Percentiles rank a stretch among this genome's conserved stretches.
phyloP scores from a whole-genome alignment of 2,329 filamentous ascomycete species.

The Elsinoe ampelina region DNA sequence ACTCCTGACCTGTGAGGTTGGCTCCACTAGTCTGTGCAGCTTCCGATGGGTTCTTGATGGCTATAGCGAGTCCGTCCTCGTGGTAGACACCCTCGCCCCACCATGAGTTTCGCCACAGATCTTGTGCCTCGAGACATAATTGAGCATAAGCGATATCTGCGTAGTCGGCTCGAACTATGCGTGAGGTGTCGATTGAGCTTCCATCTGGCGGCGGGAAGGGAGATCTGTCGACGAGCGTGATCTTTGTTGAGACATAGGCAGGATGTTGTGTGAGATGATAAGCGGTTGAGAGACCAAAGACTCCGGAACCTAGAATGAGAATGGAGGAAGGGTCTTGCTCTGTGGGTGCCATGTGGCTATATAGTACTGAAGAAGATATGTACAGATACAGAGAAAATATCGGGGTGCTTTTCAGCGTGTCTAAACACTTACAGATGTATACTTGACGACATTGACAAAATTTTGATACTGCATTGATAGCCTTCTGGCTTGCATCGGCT shows the following conservation, averaged over 20 bases:
- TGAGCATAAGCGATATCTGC: slow-evolving; percentile 65
- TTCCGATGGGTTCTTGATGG: slow-evolving; percentile 38
- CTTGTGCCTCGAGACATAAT: slow-evolving; percentile 62
- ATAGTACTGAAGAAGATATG: not conserved
- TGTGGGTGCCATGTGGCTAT: not conserved
- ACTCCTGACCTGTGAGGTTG: slow-evolving; percentile 34
- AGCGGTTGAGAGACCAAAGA: slow-evolving; percentile 56
- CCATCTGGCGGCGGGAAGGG: slow-evolving; percentile 50
- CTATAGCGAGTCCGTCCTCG: slow-evolving; percentile 59
- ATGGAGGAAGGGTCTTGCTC: slow-evolving; percentile 32
- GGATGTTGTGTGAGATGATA: slow-evolving; percentile 58
- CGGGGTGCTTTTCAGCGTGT: not conserved
- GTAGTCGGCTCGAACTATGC: slow-evolving; percentile 67
- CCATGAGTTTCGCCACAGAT: slow-evolving; percentile 56
- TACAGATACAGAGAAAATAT: not conserved
- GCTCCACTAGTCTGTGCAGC: slow-evolving; percentile 32
- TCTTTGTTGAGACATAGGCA: slow-evolving; percentile 39
- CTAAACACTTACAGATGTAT: not conserved
- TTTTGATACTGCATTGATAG: not conserved
- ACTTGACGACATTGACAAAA: not conserved
- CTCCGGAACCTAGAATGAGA: slow-evolving; percentile 43
- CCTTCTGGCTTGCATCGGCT: slow-evolving; percentile 3
- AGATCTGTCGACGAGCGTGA: slow-evolving; percentile 50
- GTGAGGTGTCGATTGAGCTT: slow-evolving; percentile 45
- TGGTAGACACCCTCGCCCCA: slow-evolving; percentile 57